Conservation (phyloP, 2,329 filamentous ascomycete genomes). For the Parastagonospora avenae region DNA sequence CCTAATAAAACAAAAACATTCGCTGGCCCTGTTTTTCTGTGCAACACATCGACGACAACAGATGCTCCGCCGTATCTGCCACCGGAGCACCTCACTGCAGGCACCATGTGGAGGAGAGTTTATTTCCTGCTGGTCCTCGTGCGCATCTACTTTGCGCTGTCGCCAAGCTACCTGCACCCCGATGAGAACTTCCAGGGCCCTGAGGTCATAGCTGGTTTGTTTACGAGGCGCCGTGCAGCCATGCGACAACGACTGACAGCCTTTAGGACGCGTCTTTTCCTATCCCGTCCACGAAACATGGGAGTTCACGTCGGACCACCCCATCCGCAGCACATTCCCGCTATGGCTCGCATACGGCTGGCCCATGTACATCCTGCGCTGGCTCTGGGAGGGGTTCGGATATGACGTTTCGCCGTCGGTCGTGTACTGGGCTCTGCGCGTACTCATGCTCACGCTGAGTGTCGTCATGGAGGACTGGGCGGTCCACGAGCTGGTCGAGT, state of each 20-base stretch:
- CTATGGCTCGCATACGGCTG: slow-evolving; percentile 94
- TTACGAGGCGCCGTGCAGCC: not conserved
- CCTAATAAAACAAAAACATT: slow-evolving; percentile 26
- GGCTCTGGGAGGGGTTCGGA: slow-evolving; percentile 87
- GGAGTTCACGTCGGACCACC: slow-evolving; percentile 89
- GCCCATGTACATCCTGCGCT: slow-evolving; percentile 89
- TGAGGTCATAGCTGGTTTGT: slow-evolving; percentile 87
- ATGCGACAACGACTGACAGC: slow-evolving; percentile 14
- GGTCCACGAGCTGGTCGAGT: slow-evolving; percentile 84
- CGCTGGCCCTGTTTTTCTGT: slow-evolving; percentile 24
- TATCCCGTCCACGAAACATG: slow-evolving; percentile 90
- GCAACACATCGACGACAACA: slow-evolving; percentile 23
- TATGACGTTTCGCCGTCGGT: slow-evolving; percentile 80
- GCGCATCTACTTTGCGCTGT: slow-evolving; percentile 91
- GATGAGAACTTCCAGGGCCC: slow-evolving; percentile 99
- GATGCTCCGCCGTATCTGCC: slow-evolving; percentile 20
- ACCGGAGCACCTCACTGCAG: slow-evolving; percentile 21
- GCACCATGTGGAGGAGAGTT: slow-evolving; percentile 84
- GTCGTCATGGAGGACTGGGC: slow-evolving; percentile 99
- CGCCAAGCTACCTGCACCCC: slow-evolving; percentile 94
- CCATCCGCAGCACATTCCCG: slow-evolving; percentile 94
- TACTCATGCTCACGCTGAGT: slow-evolving; percentile 92
- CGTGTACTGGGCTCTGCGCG: slow-evolving; percentile 86
- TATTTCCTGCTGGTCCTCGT: slow-evolving; percentile 85
- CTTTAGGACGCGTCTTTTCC: slow-evolving; percentile 82